These are phyloP conservation scores for Rubus idaeus DNA, from an alignment of 306 rosid species.

Conservation along the genomic window DNA sequence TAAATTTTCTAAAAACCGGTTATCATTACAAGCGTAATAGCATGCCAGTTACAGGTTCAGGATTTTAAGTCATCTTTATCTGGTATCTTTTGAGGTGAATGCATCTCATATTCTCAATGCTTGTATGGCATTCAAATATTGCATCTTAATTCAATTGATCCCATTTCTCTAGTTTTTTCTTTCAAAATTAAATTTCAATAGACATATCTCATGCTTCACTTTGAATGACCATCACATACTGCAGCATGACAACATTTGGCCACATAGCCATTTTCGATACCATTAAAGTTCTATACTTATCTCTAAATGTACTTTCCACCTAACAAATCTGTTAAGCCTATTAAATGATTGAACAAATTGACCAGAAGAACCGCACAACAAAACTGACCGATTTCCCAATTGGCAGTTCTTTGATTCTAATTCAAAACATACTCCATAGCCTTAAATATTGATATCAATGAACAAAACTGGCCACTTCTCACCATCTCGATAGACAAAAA, in stretches of 20 bases:
- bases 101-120: slow-evolving; percentile 7
- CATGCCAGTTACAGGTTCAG: background rate
- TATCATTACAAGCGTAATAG: background rate
- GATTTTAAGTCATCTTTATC: background rate
- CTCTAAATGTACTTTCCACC: background rate
- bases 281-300: background rate
- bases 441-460: background rate
- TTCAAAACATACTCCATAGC: background rate
- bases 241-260: background rate
- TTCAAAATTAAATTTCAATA: background rate
- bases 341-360: background rate
- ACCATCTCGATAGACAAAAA: background rate
- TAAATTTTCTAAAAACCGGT: background rate
- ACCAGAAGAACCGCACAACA: background rate
- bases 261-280: slow-evolving; percentile 1
- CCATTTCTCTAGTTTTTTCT: background rate
- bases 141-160: background rate
- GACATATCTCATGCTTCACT: slow-evolving; percentile 7
- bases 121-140: background rate
- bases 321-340: background rate
- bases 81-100: background rate
- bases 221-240: background rate
- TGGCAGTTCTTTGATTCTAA: background rate
- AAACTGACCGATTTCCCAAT: background rate
- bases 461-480: background rate